Evolutionary conservation across 1,284 basidiomycete species (phyloP), one percentile per base, ranked within the genome.

Genomic region (Hemileia vastatrix): DNA sequence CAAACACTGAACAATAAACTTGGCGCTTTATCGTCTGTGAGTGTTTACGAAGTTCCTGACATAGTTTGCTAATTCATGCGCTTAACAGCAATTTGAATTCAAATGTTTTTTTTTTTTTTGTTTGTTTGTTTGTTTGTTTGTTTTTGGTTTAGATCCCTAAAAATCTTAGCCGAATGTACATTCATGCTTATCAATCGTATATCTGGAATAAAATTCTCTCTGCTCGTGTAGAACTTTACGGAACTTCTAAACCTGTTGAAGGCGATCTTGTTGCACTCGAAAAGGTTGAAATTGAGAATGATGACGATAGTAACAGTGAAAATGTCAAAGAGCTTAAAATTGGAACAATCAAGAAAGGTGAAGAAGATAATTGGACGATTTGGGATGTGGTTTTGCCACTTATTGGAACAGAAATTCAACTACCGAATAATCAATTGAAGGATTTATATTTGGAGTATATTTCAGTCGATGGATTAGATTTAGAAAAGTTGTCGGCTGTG

Each of bases 111-210:
- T 21, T 6, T 21, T 47, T n/a, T 18, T 5, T 47, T 15, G 6
- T 9, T 33, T 62, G 15, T 2, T 1, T n/a, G 8, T 24, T 51
- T 21, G 65, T 63, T 62, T n/a, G n/a, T 48, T 31, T 11, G n/a
- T n/a, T n/a, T n/a, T n/a, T n/a, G n/a, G 6, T 32, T 11, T 70
- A 94, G 90, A 95, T 96, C 66, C 93, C 92, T n/a, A 83, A 87
- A 60, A 95, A 93, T 72, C 81, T 99, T 67, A 83, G 93, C 53
- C 79, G 94, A 66, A 97, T 99, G 90, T 98, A 98, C 73, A 85
- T 97, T 52, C 95, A 99, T 77, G 93, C 94, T 40, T 98, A 97
- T 76, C 95, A 99, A 76, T 94, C 90, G 15, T 98, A 97, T 71
- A 85, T 98, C 31, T 99, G 94, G 95, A 99, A 98, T 77, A 83